Conservation (phyloP, 805 yeast genomes). For the Komagataella ulmi region DNA sequence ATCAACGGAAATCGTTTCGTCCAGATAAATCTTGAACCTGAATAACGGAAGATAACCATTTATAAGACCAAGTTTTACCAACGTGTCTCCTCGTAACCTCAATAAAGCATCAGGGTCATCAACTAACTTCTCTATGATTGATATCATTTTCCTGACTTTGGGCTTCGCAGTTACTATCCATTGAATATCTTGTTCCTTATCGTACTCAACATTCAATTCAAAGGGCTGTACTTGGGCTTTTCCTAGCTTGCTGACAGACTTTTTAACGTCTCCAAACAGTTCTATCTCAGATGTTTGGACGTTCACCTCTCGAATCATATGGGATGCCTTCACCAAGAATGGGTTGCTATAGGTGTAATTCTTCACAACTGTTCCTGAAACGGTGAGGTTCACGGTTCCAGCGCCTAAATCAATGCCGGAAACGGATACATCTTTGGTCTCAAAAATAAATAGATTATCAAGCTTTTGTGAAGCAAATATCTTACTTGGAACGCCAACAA, state of each 20-base stretch:
- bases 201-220: constrained; percentile 16
- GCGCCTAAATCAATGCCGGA: neutral
- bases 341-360: neutral
- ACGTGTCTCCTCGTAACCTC: constrained; percentile 20
- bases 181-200: constrained; percentile 12
- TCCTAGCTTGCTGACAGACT: constrained; percentile 15
- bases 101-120: constrained; percentile 16
- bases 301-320: neutral
- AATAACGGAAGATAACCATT: constrained; percentile 1
- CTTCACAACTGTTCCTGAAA: neutral
- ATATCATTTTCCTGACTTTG: constrained; percentile 17
- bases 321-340: neutral
- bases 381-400: neutral
- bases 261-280: constrained; percentile 7
- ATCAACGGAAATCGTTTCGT: neutral
- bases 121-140: neutral
- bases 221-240: constrained; percentile 19
- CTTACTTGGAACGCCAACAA: neutral
- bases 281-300: constrained; percentile 2
- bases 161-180: constrained; percentile 19
- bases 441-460: neutral
- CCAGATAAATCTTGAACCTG: constrained; percentile 1
- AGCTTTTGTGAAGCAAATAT: neutral
- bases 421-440: neutral
- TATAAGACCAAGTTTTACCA: constrained; percentile 6